phyloP scores from a whole-genome alignment of 805 yeast genomes.

The Cyberlindnera misumaiensis region DNA sequence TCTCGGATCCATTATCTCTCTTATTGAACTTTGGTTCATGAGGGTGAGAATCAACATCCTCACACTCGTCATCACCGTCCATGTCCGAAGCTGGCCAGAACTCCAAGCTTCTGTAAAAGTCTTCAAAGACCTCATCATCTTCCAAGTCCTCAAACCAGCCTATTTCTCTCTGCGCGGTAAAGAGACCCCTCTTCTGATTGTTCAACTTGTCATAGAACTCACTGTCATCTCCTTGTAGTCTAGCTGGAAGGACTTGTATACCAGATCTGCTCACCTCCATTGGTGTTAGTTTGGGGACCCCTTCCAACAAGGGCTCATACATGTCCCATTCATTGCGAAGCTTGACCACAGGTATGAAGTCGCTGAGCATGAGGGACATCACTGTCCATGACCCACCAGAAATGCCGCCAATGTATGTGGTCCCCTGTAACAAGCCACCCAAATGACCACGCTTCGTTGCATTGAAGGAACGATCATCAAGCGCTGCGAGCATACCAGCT shows the following conservation, averaged over 20 bases:
- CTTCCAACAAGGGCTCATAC: slow-evolving; percentile 43
- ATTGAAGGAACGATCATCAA: slow-evolving; percentile 63
- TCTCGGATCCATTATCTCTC: slow-evolving; percentile 1
- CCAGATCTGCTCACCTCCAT: slow-evolving; percentile 25
- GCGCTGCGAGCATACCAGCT: slow-evolving; percentile 75
- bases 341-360: slow-evolving; percentile 31
- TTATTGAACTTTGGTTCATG: slow-evolving; percentile 1
- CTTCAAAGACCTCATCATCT: slow-evolving; percentile 16
- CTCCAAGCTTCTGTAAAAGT: slow-evolving; percentile 19
- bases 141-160: slow-evolving; percentile 6
- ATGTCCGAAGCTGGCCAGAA: slow-evolving; percentile 3
- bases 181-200: slow-evolving; percentile 6
- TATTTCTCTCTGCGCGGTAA: slow-evolving; percentile 1
- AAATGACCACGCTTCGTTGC: slow-evolving; percentile 47
- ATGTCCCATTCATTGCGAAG: slow-evolving; percentile 35
- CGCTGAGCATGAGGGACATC: slow-evolving; percentile 32
- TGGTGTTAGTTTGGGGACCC: slow-evolving; percentile 48
- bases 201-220: slow-evolving; percentile 21
- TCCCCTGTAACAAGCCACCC: slow-evolving; percentile 67
- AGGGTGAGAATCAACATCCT: background rate
- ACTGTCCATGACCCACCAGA: slow-evolving; percentile 83
- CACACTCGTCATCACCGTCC: slow-evolving; percentile 1
- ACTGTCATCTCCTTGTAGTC: slow-evolving; percentile 15
- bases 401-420: slow-evolving; percentile 68
- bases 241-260: slow-evolving; percentile 20